These are phyloP conservation scores for Salix koriyanagi DNA, from an alignment of 345 rosid genomes.

Conservation along the genomic window DNA sequence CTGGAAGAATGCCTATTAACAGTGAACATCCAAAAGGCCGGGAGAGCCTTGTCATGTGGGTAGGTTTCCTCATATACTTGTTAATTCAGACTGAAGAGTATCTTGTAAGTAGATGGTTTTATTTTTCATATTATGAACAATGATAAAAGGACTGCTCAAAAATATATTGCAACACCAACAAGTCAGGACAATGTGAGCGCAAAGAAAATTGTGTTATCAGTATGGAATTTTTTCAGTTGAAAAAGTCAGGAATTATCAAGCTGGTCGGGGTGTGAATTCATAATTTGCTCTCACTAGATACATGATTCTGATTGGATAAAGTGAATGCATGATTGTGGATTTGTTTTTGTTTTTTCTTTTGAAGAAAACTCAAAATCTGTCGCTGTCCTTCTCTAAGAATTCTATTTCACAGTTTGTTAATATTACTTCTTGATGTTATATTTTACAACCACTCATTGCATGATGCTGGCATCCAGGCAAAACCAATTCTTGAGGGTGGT, in stretches of 20 bases:
- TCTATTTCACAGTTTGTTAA: not conserved
- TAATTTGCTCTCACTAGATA: not conserved
- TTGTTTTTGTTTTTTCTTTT: not conserved
- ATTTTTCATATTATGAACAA: not conserved
- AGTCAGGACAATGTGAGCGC: not conserved
- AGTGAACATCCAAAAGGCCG: constrained; percentile 56
- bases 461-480: constrained; percentile 53
- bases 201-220: not conserved
- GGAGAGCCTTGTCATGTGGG: constrained; percentile 97
- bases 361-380: not conserved
- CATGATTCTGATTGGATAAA: not conserved
- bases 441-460: not conserved
- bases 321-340: not conserved
- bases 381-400: not conserved
- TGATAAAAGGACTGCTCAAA: not conserved
- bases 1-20: constrained; percentile 81
- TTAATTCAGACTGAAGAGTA: not conserved
- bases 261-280: not conserved
- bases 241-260: not conserved
- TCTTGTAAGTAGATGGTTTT: not conserved
- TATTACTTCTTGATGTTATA: not conserved
- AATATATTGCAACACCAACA: not conserved
- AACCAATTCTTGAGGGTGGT: constrained; percentile 66
- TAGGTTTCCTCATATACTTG: constrained; percentile 27
- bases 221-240: not conserved